phyloP scores from a whole-genome alignment of 306 rosid species.

The Crotalaria pallida region DNA sequence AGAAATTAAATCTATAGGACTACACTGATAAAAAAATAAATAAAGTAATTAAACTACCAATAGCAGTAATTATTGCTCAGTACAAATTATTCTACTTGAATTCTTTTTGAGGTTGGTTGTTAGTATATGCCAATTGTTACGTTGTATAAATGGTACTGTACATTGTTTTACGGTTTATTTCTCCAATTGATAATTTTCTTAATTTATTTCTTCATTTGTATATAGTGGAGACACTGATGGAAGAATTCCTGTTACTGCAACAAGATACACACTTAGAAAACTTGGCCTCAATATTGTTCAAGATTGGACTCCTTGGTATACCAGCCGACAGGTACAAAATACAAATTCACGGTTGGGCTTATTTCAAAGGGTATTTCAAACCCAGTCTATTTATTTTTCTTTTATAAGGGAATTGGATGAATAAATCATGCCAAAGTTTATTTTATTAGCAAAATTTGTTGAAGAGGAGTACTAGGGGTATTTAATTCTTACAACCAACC shows the following conservation, averaged over 20 bases:
- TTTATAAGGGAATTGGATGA: not conserved
- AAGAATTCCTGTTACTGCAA: slow-evolving; percentile 44
- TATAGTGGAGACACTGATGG: slow-evolving; percentile 52
- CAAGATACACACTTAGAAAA: slow-evolving; percentile 42
- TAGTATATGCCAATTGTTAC: not conserved
- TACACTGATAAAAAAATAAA: too few relatives aligned
- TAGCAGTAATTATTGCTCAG: not conserved
- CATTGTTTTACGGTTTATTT: not conserved
- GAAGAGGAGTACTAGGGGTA: too few relatives aligned
- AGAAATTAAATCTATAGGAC: too few relatives aligned
- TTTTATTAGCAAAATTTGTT: too few relatives aligned
- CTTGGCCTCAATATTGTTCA: slow-evolving; percentile 27
- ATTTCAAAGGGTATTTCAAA: not conserved
- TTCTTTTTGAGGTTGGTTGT: not conserved
- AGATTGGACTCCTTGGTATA: slow-evolving; percentile 60
- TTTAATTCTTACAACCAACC: too few relatives aligned
- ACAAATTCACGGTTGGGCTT: not conserved
- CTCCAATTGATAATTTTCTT: not conserved
- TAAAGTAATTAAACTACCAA: too few relatives aligned
- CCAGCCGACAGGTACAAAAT: slow-evolving; percentile 29
- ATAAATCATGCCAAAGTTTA: not conserved
- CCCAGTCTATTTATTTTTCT: not conserved
- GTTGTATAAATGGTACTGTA: not conserved
- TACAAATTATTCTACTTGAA: not conserved
- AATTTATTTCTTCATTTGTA: not conserved